Percentiles rank a stretch among this genome's conserved stretches.
phyloP scores from a whole-genome alignment of 768 basidiomycete genomes.

The Tylopilus sp. region DNA sequence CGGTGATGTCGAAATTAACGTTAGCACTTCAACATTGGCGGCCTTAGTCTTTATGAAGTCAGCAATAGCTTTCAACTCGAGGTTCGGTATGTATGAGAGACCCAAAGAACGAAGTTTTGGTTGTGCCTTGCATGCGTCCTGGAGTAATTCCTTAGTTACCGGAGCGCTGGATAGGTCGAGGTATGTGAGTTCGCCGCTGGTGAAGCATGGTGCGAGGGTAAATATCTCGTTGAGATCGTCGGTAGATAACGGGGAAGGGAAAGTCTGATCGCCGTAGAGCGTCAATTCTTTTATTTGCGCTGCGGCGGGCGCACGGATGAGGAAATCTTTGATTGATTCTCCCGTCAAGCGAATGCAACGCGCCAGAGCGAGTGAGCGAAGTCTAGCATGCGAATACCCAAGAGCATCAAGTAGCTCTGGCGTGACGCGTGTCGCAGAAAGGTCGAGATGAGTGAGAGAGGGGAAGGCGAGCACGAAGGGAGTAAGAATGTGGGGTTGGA shows the following conservation, averaged over 20 bases:
- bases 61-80: slow-evolving; percentile 62
- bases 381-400: slow-evolving; percentile 61
- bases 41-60: slow-evolving; percentile 69
- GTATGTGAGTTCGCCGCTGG: slow-evolving; percentile 70
- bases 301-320: slow-evolving; percentile 65
- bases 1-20: slow-evolving; percentile 72
- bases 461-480: slow-evolving; percentile 82
- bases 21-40: slow-evolving; percentile 79
- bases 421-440: slow-evolving; percentile 82
- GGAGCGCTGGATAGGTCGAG: slow-evolving; percentile 88
- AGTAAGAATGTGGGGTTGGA: slow-evolving; percentile 62
- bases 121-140: slow-evolving; percentile 54
- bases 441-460: slow-evolving; percentile 83
- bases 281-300: slow-evolving; percentile 69
- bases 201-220: slow-evolving; percentile 74
- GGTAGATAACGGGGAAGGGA: slow-evolving; percentile 63
- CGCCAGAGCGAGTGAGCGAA: slow-evolving; percentile 79
- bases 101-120: slow-evolving; percentile 82
- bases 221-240: slow-evolving; percentile 69
- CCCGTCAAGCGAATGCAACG: slow-evolving; percentile 84
- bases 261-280: slow-evolving; percentile 86
- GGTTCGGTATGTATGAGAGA: slow-evolving; percentile 76
- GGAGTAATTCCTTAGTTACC: slow-evolving; percentile 54
- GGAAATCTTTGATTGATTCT: slow-evolving; percentile 69
- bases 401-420: slow-evolving; percentile 72